Conservation (phyloP, 768 basidiomycete species). For the Psilocybe tampanensis region DNA sequence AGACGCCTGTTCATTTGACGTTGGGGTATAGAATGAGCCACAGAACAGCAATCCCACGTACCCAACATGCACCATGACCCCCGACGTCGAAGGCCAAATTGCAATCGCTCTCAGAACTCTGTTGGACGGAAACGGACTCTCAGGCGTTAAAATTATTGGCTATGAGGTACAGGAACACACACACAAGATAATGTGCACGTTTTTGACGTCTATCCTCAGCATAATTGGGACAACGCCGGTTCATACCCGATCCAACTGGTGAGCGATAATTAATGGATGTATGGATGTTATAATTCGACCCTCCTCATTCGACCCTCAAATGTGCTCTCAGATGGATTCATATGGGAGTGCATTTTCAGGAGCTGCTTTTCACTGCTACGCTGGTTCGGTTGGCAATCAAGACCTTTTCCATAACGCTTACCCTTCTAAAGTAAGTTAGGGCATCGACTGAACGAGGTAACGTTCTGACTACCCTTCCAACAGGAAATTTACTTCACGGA, state of each 20-base stretch:
- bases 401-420: conserved; percentile 55
- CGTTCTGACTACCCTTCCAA: neutral
- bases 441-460: conserved; percentile 9
- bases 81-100: conserved; percentile 59
- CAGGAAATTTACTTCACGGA: conserved; percentile 58
- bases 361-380: conserved; percentile 75
- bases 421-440: conserved; percentile 51
- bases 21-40: conserved; percentile 56
- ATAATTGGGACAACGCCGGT: conserved; percentile 74
- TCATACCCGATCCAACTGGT: conserved; percentile 59
- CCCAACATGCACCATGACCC: conserved; percentile 60
- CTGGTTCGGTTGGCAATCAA: conserved; percentile 55
- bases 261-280: too few relatives aligned
- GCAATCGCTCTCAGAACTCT: conserved; percentile 56
- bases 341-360: conserved; percentile 60
- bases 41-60: conserved; percentile 67
- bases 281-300: too few relatives aligned
- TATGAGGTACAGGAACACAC: conserved; percentile 26
- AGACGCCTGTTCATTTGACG: neutral
- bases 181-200: neutral
- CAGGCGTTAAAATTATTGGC: conserved; percentile 63
- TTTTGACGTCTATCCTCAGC: conserved; percentile 32
- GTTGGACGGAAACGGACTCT: conserved; percentile 65
- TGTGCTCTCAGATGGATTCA: conserved; percentile 49
- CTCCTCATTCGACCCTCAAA: neutral